Conservation (phyloP, 192 early-diverging fungal species). For the Entomortierella beljakovae region DNA sequence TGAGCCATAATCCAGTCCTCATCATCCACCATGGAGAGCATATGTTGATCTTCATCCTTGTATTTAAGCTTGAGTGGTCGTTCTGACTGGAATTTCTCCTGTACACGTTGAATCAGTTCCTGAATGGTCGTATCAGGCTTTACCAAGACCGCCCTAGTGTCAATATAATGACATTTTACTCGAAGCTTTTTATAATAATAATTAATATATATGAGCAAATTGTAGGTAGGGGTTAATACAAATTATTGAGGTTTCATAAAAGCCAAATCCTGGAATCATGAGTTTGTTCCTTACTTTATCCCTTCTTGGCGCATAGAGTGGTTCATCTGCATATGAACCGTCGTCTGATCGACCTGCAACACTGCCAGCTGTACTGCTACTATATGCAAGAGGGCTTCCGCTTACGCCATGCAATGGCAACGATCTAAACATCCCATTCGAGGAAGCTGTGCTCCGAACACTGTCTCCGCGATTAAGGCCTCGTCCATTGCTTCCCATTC, state of each 20-base stretch:
- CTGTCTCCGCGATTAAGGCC: slow-evolving; percentile 32
- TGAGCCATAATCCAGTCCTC: slow-evolving; percentile 86
- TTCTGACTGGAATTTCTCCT: slow-evolving; percentile 69
- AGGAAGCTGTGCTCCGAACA: slow-evolving; percentile 21
- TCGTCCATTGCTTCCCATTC: slow-evolving; percentile 17
- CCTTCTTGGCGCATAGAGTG: slow-evolving; percentile 28
- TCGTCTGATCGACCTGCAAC: slow-evolving; percentile 22
- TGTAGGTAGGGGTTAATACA: neutral
- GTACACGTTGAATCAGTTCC: slow-evolving; percentile 64
- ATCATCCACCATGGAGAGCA: slow-evolving; percentile 89
- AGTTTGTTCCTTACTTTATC: slow-evolving; percentile 24
- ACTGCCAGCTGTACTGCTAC: neutral
- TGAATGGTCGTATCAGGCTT: slow-evolving; percentile 59
- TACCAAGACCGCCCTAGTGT: slow-evolving; percentile 72
- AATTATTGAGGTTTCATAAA: neutral
- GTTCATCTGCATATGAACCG: slow-evolving; percentile 23
- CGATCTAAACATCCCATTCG: neutral
- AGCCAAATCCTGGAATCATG: neutral
- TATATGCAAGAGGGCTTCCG: slow-evolving; percentile 26
- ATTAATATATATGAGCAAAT: slow-evolving; percentile 7
- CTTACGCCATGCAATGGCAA: neutral
- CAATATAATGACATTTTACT: slow-evolving; percentile 75
- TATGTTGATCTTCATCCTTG: slow-evolving; percentile 86
- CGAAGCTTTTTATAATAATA: slow-evolving; percentile 46
- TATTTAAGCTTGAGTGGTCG: slow-evolving; percentile 76